Evolutionary conservation across 2,329 filamentous ascomycete species (phyloP), one percentile per base, ranked within the genome.

Genomic region (Cryoendolithus antarcticus): DNA sequence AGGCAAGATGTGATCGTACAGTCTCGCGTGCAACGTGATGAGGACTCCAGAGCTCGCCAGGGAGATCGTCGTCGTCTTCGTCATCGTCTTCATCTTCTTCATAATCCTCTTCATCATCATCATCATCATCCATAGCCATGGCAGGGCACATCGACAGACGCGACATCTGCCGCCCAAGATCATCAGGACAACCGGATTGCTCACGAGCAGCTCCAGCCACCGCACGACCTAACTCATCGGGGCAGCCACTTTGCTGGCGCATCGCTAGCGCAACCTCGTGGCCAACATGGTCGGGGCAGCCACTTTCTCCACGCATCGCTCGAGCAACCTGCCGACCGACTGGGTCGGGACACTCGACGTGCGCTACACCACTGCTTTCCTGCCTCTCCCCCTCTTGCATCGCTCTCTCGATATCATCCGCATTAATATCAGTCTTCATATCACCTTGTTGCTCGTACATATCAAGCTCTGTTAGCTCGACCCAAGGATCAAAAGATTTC

Each of bases 151-250:
- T 33, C 32, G 32, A 33, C 12, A 19, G 6, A 33, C 9, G 9
- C 11, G 9, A 33, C 6, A 11, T 13, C 12, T 19, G 32, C 11
- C 32, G 19, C 3, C 24, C 24, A 4, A 27, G 24, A 3, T 36
- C 34, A 8, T 10, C 21, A 11, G 19, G n/a, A 4, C 15, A 11
- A 9, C 19, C 38, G 3, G 38, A 29, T 32, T 40, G 19, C 29
- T 40, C 13, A 13, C 32, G 24, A 7, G 33, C 38, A 13, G 27
- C 28, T 6, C 35, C 33, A 3, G 29, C 32, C 7, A 39, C 32
- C 4, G 37, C 37, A 27, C 27, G 37, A 4, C 37, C 37, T 5
- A 39, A 2, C 15, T 35, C 37, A 13, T 39, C 37, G 11, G 37
- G 37, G 13, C 37, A 39, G 30, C 13, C 13, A 27, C 24, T 8